Evolutionary conservation across 2,329 filamentous ascomycete genomes (phyloP), one percentile per base, ranked within the genome.

Genomic region (Dothidotthia symphoricarpi): DNA sequence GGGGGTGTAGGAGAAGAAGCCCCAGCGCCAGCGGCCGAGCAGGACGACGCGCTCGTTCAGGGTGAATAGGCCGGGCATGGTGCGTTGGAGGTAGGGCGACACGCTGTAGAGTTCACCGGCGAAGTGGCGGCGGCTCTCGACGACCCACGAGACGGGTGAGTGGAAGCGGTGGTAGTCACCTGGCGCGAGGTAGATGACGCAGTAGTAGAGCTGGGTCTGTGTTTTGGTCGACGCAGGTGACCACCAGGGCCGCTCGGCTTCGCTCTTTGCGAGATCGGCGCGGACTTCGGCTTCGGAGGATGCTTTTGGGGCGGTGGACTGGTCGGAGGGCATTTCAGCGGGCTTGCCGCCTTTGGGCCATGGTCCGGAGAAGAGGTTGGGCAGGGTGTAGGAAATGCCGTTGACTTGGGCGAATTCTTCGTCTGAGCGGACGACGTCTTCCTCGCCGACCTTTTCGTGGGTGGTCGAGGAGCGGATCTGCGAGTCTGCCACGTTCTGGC

Each of bases 91-190:
- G 68, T 96, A 98, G 0, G 93, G 93, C 0, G 88, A 95, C 4
- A 98, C 93, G 36, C 85, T 91, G 74, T 87, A 98, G 7, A 98
- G 77, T 68, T 98, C 94, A 41, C 93, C 93, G 0, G 93, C 90
- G 63, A 98, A 98, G 71, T 98, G 93, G n/a, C 93, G 86, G 28
- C 94, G 83, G 50, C 83, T 83, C 69, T 96, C 87, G 24, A 93
- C 93, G 12, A 98, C 89, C 93, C 93, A 98, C 54, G 88, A 86
- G 2, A 88, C 84, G 0, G 93, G 93, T 1, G 88, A 95, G 72
- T 98, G 94, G 74, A 97, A 98, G 49, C 91, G 87, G 71, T 98
- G 93, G 71, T 98, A 98, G 72, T 98, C 94, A 33, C 93, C 93
- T 0, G 93, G 93, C 0, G 94, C 93, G 28, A 98, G 81, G 70